Base-by-base conservation (phyloP, 768 basidiomycete genomes). In the Boletus rex-veris region DNA sequence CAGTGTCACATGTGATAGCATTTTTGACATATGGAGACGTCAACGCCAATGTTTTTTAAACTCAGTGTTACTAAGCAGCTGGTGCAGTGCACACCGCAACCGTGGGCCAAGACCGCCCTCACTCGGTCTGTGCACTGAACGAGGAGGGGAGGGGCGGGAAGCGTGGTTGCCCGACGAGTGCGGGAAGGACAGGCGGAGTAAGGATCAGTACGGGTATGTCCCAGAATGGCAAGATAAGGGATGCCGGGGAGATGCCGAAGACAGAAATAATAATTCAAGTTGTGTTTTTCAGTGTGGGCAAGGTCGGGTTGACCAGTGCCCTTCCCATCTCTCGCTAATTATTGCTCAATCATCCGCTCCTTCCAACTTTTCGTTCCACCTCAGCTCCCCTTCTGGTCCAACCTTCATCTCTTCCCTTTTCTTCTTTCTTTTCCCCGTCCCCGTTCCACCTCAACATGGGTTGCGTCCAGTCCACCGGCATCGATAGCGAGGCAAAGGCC, bases 401-500 rank as follows among this genome's bases (percentile, higher is more conserved):
- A 48, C 49, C 40, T 48, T 28, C 24, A 24, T 4, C 24, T 24
- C 5, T 24, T 21, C 39, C n/a, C 47, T 56, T 44, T 37, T 51
- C 12, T 60, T 45, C 51, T 55, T 49, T 50, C 56, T 55, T 31
- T 21, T 3, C 16, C 36, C 46, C 11, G 4, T 31, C 12, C 30
- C 21, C 3, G 21, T 24, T 11, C 33, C 33, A 26, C 26, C 1
- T 64, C 60, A 59, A 54, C 62, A 89, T 90, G 87, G 87, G 87
- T 73, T 90, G 87, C 61, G 83, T 83, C 9, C 84, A 86, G 71
- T 86, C 84, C 45, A 74, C 85, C 11, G 79, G 77, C 54, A 73
- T 86, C 61, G 87, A 91, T 69, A 85, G 84, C 63, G 88, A 88
- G 75, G 89, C 89, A 50, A 90, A 87, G 73, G 88, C 88, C 66